Evolutionary conservation across 495 filamentous ascomycete genomes (phyloP), one percentile per base, ranked within the genome.

Genomic region (Lepraria neglecta): DNA sequence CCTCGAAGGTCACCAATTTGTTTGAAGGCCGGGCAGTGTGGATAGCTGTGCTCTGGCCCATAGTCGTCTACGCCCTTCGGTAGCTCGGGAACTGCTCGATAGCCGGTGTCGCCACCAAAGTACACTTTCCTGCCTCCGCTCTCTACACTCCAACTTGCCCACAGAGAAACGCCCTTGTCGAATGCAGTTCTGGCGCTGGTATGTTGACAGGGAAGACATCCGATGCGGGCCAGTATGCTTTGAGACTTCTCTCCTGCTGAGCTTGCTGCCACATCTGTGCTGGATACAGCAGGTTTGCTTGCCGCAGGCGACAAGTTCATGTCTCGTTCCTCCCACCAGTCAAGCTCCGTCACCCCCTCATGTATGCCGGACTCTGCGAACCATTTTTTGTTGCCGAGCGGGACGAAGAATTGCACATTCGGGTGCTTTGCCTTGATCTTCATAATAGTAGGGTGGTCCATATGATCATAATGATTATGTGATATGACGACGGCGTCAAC

Each of bases 381-480:
- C 94, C 94, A 97, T 54, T 82, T 72, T 74, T 89, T 89, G 58
- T 94, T 85, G n/a, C 92, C 91, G 1, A 97, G 70, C 0, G 90
- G 90, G 21, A 88, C 92, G 62, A 96, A 94, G 74, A 92, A 97
- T 61, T 92, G 89, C 44, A 83, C 91, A 19, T 87, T 82, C 0
- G 92, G 92, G 63, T 94, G 83, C 57, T 77, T 76, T 68, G 83
- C 78, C 54, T 84, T 76, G 40, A 98, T 82, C 64, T 87, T 82
- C 61, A 79, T 78, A 40, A 96, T 80, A 9, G 84, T 89, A 3
- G 84, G 79, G 62, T 90, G 83, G 10, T 88, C 91, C 24, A 97
- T 72, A 69, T 98, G 94, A 71, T 98, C 94, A 68, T 98, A 97
- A 73, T 97, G 92, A 59, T 86, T 91, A 69, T 97, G 94, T 9